Evolutionary conservation across 306 rosid species (phyloP).

Genomic region (Datisca glomerata): DNA sequence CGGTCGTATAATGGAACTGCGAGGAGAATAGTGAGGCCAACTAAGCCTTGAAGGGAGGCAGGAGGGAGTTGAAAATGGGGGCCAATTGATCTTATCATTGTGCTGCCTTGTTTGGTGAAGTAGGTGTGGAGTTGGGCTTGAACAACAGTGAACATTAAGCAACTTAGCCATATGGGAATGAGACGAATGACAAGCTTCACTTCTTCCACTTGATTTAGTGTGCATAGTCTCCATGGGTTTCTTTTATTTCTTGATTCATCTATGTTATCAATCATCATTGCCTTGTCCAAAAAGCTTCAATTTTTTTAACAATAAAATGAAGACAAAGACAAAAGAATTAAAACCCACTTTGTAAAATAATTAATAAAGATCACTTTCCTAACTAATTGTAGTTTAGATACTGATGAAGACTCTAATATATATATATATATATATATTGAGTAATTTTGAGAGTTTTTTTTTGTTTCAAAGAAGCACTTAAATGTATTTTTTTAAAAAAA

Average conservation of each 20-base stretch:
- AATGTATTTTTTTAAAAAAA: neutral
- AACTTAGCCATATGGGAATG: constrained; percentile 62
- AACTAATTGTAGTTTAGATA: no score
- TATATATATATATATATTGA: neutral
- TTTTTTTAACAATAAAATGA: neutral
- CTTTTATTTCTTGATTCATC: constrained; percentile 32
- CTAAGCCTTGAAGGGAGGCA: constrained; percentile 52
- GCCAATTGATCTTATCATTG: constrained; percentile 40
- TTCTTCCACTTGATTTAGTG: constrained; percentile 64
- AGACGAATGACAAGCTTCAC: constrained; percentile 51
- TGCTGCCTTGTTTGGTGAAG: constrained; percentile 57
- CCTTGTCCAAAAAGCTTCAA: constrained; percentile 57
- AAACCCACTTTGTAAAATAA: neutral
- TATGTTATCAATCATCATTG: constrained; percentile 35
- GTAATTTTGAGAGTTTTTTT: no score
- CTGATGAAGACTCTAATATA: neutral
- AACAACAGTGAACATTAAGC: constrained; percentile 44
- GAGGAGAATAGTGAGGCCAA: constrained; percentile 32
- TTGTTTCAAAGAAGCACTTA: no score
- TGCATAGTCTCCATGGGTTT: constrained; percentile 71
- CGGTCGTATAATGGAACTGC: constrained; percentile 43
- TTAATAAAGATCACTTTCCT: no score
- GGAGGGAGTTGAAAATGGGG: constrained; percentile 43
- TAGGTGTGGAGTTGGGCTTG: constrained; percentile 50
- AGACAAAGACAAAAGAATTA: neutral